Conservation (phyloP, 495 filamentous ascomycete species). For the Coniosporium apollinis region DNA sequence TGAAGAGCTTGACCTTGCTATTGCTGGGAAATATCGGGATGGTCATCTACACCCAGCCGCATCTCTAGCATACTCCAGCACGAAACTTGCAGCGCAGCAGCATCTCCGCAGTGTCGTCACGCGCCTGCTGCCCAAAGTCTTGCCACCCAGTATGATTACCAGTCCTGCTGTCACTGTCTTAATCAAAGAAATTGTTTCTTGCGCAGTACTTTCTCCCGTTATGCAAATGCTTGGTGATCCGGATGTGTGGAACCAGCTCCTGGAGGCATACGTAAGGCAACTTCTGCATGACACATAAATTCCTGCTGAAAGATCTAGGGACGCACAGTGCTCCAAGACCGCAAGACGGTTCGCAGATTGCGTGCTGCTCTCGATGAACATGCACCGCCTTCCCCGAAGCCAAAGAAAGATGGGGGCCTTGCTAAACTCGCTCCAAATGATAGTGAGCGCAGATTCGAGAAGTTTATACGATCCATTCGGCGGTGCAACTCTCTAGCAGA, state of each 20-base stretch:
- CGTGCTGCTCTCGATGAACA: conserved; percentile 91
- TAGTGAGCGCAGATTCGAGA: conserved; percentile 83
- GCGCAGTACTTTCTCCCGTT: conserved; percentile 55
- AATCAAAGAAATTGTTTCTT: conserved; percentile 68
- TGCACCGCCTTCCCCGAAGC: conserved; percentile 63
- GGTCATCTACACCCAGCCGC: conserved; percentile 83
- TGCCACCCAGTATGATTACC: conserved; percentile 54
- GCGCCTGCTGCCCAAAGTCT: conserved; percentile 53
- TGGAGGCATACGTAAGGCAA: conserved; percentile 56
- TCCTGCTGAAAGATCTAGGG: conserved; percentile 29
- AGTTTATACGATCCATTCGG: conserved; percentile 78
- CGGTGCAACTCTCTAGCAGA: conserved; percentile 88
- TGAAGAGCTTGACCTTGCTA: conserved; percentile 84
- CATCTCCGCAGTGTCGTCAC: conserved; percentile 58
- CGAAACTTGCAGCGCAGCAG: conserved; percentile 67
- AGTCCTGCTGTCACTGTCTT: conserved; percentile 68
- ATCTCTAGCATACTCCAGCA: conserved; percentile 64
- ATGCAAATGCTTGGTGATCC: conserved; percentile 65
- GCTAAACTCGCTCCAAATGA: conserved; percentile 53
- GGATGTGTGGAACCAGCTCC: conserved; percentile 91
- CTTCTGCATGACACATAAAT: neutral
- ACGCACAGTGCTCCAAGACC: conserved; percentile 75
- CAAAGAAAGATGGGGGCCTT: conserved; percentile 42
- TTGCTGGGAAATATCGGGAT: conserved; percentile 79
- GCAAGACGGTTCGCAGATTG: conserved; percentile 86